A percentile compares a stretch with the other conserved stretches of the same genome.
These are phyloP conservation scores for Colletotrichum magnum DNA, from an alignment of 2,329 filamentous ascomycete genomes.

Conservation along the genomic window DNA sequence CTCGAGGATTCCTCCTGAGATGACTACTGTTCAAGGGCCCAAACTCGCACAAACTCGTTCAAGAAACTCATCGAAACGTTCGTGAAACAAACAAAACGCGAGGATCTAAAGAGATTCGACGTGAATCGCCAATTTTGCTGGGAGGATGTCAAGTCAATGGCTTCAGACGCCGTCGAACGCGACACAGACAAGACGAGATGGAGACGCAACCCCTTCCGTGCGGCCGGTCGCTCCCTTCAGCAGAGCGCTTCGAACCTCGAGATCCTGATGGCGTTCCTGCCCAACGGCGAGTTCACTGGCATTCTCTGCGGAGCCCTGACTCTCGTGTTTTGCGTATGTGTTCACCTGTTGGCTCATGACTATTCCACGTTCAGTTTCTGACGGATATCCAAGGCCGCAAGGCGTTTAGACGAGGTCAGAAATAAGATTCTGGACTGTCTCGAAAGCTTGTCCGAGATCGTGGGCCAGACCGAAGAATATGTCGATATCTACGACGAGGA, in stretches of 20 bases:
- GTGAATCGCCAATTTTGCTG: conserved; percentile 13
- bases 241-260: conserved; percentile 17
- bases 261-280: conserved; percentile 9
- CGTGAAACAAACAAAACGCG: conserved; percentile 1
- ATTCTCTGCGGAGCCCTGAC: conserved; percentile 23
- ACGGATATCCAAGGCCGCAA: not conserved
- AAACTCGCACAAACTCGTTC: conserved; percentile 9
- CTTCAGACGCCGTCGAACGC: conserved; percentile 13
- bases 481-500: conserved; percentile 20
- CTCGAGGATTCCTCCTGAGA: no score
- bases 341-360: not conserved
- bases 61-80: not conserved
- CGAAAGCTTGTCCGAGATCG: conserved; percentile 6
- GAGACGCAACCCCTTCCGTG: conserved; percentile 10
- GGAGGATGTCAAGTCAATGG: conserved; percentile 19
- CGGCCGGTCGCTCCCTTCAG: conserved; percentile 23
- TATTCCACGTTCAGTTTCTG: not conserved
- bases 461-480: conserved; percentile 4
- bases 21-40: not conserved
- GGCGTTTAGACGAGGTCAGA: conserved; percentile 21
- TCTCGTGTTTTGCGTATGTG: conserved; percentile 15
- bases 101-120: conserved; percentile 1
- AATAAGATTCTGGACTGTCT: conserved; percentile 15
- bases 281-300: conserved; percentile 8
- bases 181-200: conserved; percentile 13